These are phyloP conservation scores for Xylaria acuta DNA, from an alignment of 495 filamentous ascomycete species.

Conservation along the genomic window DNA sequence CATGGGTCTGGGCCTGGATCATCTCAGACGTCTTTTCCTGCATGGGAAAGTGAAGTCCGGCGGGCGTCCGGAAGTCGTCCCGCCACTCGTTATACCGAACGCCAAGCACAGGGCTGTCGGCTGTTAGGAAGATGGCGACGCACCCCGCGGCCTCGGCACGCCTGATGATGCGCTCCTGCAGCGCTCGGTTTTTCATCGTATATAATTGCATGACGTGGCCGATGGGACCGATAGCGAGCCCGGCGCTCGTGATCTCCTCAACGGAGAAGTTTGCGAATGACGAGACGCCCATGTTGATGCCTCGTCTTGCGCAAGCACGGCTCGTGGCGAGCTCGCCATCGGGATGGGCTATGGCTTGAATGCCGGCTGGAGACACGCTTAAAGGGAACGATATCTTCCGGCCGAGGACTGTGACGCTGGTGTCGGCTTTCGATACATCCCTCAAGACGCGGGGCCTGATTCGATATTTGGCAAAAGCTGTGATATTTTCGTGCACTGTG, in stretches of 20 bases:
- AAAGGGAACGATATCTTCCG: conserved; percentile 26
- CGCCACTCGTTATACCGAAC: conserved; percentile 50
- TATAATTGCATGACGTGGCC: conserved; percentile 54
- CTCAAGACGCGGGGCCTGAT: conserved; percentile 56
- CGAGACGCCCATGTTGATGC: conserved; percentile 53
- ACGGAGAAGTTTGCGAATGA: conserved; percentile 16
- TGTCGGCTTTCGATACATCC: conserved; percentile 6
- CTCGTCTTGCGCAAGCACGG: conserved; percentile 47
- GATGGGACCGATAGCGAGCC: conserved; percentile 7
- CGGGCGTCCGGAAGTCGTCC: conserved; percentile 30
- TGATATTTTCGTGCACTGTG: conserved; percentile 42
- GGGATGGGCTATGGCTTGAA: conserved; percentile 41
- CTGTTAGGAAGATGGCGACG: conserved; percentile 47
- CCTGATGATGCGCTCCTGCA: conserved; percentile 40
- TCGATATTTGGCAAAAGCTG: conserved; percentile 54
- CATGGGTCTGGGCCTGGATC: conserved; percentile 30
- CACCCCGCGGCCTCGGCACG: conserved; percentile 47
- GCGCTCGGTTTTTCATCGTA: conserved; percentile 47
- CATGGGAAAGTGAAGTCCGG: conserved; percentile 5
- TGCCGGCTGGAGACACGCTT: conserved; percentile 40
- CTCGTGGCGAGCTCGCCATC: conserved; percentile 59
- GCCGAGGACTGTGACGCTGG: not conserved
- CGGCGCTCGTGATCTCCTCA: conserved; percentile 11
- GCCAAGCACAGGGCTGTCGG: conserved; percentile 45
- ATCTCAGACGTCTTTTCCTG: conserved; percentile 7